Percentiles rank a stretch among this genome's conserved stretches.
phyloP scores from a whole-genome alignment of 345 rosid species.

The Syzygium oleosum region DNA sequence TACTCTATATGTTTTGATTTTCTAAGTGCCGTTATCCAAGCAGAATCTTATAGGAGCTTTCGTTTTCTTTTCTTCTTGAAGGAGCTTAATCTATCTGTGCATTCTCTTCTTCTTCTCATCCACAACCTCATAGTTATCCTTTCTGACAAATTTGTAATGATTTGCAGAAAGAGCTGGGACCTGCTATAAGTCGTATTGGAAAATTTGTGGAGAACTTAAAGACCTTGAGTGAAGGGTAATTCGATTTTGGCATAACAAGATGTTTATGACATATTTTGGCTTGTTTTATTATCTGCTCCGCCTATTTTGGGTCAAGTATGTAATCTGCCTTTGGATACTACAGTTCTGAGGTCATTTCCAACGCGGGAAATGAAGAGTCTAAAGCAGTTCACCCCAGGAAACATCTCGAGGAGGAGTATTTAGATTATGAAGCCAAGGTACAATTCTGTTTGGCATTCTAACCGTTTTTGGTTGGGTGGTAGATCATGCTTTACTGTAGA shows the following conservation, averaged over 20 bases:
- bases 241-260: neutral
- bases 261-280: constrained; percentile 1
- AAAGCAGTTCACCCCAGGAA: constrained; percentile 60
- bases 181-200: constrained; percentile 56
- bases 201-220: constrained; percentile 87
- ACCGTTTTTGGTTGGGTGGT: neutral
- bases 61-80: neutral
- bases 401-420: constrained; percentile 85
- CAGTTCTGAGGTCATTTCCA: constrained; percentile 51
- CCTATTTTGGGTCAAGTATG: neutral
- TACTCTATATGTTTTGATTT: constrained; percentile 3
- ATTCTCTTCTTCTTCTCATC: neutral
- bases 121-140: neutral
- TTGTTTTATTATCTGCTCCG: neutral
- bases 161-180: constrained; percentile 71
- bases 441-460: neutral
- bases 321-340: constrained; percentile 4
- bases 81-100: neutral
- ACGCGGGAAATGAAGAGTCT: constrained; percentile 35
- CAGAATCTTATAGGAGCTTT: neutral
- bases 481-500: neutral
- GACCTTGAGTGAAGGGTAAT: constrained; percentile 61
- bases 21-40: neutral
- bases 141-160: neutral
- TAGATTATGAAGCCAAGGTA: constrained; percentile 89